These are phyloP conservation scores for Alisma plantagoaquatica DNA, from an alignment of 106 monocot species.

Conservation along the genomic window DNA sequence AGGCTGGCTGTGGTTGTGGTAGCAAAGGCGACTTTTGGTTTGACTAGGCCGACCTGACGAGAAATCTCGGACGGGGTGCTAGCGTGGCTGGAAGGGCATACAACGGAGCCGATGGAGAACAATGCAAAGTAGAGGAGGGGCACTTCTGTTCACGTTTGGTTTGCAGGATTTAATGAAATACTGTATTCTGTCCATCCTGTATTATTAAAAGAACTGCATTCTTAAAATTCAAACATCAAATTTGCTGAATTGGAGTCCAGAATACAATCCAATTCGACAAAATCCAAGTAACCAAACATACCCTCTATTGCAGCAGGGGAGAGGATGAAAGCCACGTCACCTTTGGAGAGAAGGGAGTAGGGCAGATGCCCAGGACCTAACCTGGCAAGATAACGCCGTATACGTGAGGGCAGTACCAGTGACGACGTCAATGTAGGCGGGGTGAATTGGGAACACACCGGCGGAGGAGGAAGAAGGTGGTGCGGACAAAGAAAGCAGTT, in stretches of 20 bases:
- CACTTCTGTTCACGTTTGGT: no score
- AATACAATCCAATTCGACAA: no score
- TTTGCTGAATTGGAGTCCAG: no score
- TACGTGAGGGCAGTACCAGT: constrained; percentile 28
- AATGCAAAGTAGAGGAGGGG: constrained; percentile 55
- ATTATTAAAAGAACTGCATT: no score
- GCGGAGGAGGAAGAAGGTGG: constrained; percentile 10
- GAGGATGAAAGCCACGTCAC: constrained; percentile 27
- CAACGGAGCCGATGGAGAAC: constrained; percentile 46
- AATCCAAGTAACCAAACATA: no score
- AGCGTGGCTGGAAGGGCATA: constrained; percentile 52
- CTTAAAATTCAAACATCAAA: no score
- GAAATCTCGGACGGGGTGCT: constrained; percentile 43
- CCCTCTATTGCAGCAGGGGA: no score
- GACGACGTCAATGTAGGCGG: constrained; percentile 13
- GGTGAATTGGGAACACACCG: not conserved
- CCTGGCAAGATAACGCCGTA: no score
- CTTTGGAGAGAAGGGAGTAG: constrained; percentile 23
- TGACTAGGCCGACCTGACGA: constrained; percentile 28
- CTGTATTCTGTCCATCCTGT: no score
- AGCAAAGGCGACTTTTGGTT: constrained; percentile 30
- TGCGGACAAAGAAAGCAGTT: constrained; percentile 7
- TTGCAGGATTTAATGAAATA: no score
- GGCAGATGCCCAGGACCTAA: constrained; percentile 21
- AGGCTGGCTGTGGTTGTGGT: constrained; percentile 19